Percentiles rank a stretch among this genome's conserved stretches.
phyloP scores from a whole-genome alignment of 2,329 filamentous ascomycete species.

The Cytospora schulzeri region DNA sequence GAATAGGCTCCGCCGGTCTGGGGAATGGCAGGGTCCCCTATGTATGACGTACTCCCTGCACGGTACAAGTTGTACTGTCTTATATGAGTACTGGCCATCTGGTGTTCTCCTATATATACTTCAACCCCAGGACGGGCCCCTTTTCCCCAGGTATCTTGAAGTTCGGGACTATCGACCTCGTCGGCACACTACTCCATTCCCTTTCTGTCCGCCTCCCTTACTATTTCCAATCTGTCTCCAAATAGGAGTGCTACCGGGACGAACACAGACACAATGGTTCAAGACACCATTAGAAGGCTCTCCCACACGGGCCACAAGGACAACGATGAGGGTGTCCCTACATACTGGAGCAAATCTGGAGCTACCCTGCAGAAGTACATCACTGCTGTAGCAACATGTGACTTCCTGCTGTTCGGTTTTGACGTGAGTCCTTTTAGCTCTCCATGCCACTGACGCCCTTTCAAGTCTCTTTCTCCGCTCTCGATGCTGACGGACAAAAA shows the following conservation, averaged over 20 bases:
- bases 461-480: background rate
- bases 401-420: constrained; percentile 27
- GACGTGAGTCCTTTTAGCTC: constrained; percentile 10
- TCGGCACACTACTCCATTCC: background rate
- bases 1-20: constrained; percentile 23
- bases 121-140: constrained; percentile 13
- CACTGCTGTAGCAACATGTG: constrained; percentile 23
- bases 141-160: background rate
- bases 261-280: constrained; percentile 24
- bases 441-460: too few species aligned
- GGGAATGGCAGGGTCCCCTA: constrained; percentile 15
- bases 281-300: constrained; percentile 12
- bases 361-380: constrained; percentile 25
- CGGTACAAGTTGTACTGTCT: constrained; percentile 4
- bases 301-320: constrained; percentile 28
- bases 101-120: constrained; percentile 11
- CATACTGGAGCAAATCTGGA: constrained; percentile 27
- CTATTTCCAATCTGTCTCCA: background rate
- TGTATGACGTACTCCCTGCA: constrained; percentile 14
- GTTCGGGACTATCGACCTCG: background rate
- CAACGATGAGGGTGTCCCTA: constrained; percentile 27
- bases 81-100: background rate
- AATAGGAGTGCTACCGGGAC: background rate
- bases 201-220: background rate
- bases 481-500: background rate